Base-by-base conservation (phyloP, 2,329 filamentous ascomycete species). In the Claviceps digitariae region DNA sequence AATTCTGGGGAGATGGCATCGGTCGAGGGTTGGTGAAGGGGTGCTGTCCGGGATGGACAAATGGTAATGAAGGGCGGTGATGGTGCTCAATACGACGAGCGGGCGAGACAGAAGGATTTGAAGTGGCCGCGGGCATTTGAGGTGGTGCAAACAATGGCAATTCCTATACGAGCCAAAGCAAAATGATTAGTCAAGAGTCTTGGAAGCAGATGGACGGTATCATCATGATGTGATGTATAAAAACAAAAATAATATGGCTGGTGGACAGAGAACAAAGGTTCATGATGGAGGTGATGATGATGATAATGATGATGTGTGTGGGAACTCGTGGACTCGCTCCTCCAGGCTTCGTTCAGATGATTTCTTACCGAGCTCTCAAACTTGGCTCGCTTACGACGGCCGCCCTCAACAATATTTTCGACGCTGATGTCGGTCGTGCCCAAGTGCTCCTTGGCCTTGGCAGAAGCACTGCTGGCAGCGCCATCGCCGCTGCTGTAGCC, bases 361-460 rank as follows among this genome's bases (percentile, higher is more conserved):
- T 13, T 17, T 17, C 91, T 83, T 85, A 97, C 91, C 71, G 91
- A 96, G 74, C 91, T 97, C 69, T 97, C 91, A 72, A 86, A 86
- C 71, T 95, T 96, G 63, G 91, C 88, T 65, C 90, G 83, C 76
- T 97, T 96, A 66, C 93, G 84, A 69, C 93, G 85, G 60, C 91
- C 90, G 65, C 94, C 93, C 71, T 97, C 91, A 57, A 98, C 87
- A 69, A 98, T 97, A 67, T 98, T 98, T 62, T 96, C 90, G 61
- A 96, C 82, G 67, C 91, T 97, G 65, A 98, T 98, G 62, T 98
- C 93, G 17, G 93, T 95, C 66, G 89, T 96, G 49, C 88, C 90
- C 63, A 95, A 81, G 59, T 89, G 86, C 63, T 96, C 90, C 68
- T 87, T 90, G 61, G 78, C 81, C 67, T 86, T 86, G 63, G 86